Base-by-base conservation (phyloP, 2,329 filamentous ascomycete genomes). In the Polychaeton citri region DNA sequence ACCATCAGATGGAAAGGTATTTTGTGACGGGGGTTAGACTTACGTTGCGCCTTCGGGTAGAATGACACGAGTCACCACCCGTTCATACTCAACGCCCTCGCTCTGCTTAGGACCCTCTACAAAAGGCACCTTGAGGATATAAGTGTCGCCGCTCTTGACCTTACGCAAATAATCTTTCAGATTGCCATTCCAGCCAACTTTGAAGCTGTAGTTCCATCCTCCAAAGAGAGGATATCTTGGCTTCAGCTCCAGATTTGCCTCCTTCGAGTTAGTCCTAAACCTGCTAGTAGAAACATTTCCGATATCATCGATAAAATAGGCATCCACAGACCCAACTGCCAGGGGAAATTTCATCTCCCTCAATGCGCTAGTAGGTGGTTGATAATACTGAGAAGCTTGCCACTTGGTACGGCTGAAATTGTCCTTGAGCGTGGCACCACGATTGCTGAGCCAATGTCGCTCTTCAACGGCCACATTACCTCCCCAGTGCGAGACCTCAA, bases 401-500 rank as follows among this genome's bases (percentile, higher is more conserved):
- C 62, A 69, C 38, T 61, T 49, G 16, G 67, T 62, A 32, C 65
- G 65, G 33, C 57, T 63, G 55, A 69, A 69, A 44, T 68, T 64
- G 49, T 65, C 63, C 50, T 68, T 66, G 17, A 70, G 58, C 24
- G 81, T 79, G 34, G 90, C 92, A 44, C 81, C 90, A 44, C 81
- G 76, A 68, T 98, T 88, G 51, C 75, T 74, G 47, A 96, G 70
- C 60, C 80, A 84, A 63, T 94, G 95, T 39, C 84, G 76, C 65
- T 98, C 90, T 64, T 98, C 90, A 34, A 87, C 85, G 2, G 90
- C 90, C 36, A 96, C 63, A 57, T 98, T 98, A 43, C 90, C 90
- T 47, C 90, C 90, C 90, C 90, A 98, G 62, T 96, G 90, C 56
- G 84, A 93, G 50, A 98, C 80, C 60, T 98, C 90, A 43, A 98